A percentile compares a stretch with the other conserved stretches of the same genome.
These are phyloP conservation scores for Cladophialophora immunda DNA, from an alignment of 2,329 filamentous ascomycete species.

Conservation along the genomic window DNA sequence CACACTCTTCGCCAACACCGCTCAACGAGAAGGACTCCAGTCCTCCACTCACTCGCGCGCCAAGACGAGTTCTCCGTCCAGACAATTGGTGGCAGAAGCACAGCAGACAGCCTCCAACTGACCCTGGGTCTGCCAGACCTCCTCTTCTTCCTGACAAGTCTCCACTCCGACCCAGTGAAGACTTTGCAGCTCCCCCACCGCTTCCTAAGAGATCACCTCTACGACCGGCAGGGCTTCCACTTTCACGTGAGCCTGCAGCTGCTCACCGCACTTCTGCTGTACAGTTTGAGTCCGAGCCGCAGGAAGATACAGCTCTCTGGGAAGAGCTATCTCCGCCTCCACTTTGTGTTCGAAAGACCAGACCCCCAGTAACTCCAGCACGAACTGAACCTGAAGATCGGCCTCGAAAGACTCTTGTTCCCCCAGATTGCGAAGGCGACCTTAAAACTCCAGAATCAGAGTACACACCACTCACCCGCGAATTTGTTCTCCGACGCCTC, in stretches of 20 bases:
- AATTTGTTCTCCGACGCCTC: constrained; percentile 10
- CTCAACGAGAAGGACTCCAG: constrained; percentile 10
- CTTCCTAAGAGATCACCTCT: constrained; percentile 27
- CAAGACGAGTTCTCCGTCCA: constrained; percentile 19
- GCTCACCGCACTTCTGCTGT: neutral
- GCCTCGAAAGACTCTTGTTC: neutral
- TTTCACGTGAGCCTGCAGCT: neutral
- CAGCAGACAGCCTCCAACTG: neutral
- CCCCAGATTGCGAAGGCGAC: neutral
- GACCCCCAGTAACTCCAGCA: constrained; percentile 11
- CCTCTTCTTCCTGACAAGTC: constrained; percentile 21
- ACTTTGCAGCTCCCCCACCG: constrained; percentile 13
- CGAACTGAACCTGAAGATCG: neutral
- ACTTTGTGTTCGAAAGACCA: constrained; percentile 26
- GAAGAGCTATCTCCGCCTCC: constrained; percentile 31
- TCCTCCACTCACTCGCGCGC: constrained; percentile 10
- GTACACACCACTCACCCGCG: constrained; percentile 6
- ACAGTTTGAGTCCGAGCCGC: neutral
- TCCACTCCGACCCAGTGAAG: constrained; percentile 15
- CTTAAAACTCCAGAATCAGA: constrained; percentile 1
- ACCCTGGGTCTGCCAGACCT: constrained; percentile 4
- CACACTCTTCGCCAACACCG: constrained; percentile 1
- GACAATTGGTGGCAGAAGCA: constrained; percentile 32
- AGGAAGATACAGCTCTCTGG: constrained; percentile 29
- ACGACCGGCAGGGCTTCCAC: constrained; percentile 12